Percentiles rank a stretch among this genome's conserved stretches.
Evolutionary conservation across 2,329 filamentous ascomycete species (phyloP).

Genomic region (Cordyceps militaris): DNA sequence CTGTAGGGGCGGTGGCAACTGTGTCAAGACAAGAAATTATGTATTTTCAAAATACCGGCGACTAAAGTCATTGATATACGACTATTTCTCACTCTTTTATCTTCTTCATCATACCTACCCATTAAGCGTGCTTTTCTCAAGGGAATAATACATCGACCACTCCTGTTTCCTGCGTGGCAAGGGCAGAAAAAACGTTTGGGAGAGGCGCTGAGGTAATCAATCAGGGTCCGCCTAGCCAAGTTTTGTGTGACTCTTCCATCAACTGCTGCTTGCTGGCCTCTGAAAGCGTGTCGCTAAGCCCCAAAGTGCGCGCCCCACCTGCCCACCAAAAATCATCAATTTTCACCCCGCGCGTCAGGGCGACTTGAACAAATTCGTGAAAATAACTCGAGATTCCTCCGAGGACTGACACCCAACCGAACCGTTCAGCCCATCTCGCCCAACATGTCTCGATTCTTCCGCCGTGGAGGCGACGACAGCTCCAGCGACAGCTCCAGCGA

Average conservation of each 20-base stretch:
- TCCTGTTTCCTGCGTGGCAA: background rate
- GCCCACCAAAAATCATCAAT: constrained; percentile 38
- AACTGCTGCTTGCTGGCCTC: background rate
- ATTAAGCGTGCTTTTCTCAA: too few relatives aligned
- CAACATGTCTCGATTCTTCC: constrained; percentile 96
- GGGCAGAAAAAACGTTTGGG: background rate
- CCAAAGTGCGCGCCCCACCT: constrained; percentile 31
- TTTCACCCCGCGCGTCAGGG: constrained; percentile 21
- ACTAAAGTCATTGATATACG: too few relatives aligned
- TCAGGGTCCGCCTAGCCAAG: constrained; percentile 12
- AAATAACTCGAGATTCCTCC: constrained; percentile 4
- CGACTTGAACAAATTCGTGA: constrained; percentile 17
- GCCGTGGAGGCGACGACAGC: constrained; percentile 75
- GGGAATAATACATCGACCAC: too few relatives aligned
- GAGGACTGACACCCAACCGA: constrained; percentile 6
- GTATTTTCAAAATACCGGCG: too few relatives aligned
- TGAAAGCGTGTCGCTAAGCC: constrained; percentile 28
- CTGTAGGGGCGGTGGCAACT: too few relatives aligned
- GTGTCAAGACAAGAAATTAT: too few relatives aligned
- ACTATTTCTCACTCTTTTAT: too few relatives aligned
- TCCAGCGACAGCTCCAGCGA: constrained; percentile 93
- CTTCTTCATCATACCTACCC: too few relatives aligned
- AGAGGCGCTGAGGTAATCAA: constrained; percentile 13
- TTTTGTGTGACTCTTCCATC: constrained; percentile 6
- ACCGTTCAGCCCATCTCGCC: constrained; percentile 19